Base-by-base conservation (phyloP, 305 asterid genomes). In the Fraxinus albicans region DNA sequence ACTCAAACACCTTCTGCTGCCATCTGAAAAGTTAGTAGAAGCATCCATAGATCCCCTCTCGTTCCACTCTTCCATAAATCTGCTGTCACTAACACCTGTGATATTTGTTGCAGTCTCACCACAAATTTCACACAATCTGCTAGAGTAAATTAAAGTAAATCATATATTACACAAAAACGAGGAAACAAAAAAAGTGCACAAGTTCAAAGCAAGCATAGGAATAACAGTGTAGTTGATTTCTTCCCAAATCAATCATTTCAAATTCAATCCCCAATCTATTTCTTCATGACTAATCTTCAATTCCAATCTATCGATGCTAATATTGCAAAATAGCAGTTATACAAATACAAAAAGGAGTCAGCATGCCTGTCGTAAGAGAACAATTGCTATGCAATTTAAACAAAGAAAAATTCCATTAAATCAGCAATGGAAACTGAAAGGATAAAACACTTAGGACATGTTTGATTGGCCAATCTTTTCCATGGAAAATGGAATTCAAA, bases 41-140 rank as follows among this genome's bases (percentile, higher is more conserved):
- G 77, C 34, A 73, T 78, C 85, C 1, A 36, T 81, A 0, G 87
- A 63, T 84, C 91, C 78, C 3, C 77, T 81, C 19, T 91, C 95
- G 38, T 81, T 92, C 98, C 98, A 92, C 83, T 88, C 94, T 77
- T 87, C 92, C 88, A 93, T 79, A 86, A 94, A 91, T 65, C 91
- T 84, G 29, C 29, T 73, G 33, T 89, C 88, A 8, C 89, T 73
- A 10, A 82, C 76, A 8, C 97, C 94, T 1, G 79, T 86, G 33
- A 92, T 73, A 77, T 94, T 92, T 73, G 77, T 86, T 29, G 93
- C 98, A 44, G 79, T 80, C 87, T 83, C 87, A 0, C 97, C 95
- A 74, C 97, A 93, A 53, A 94, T 94, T 83, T 92, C 97, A 27
- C 97, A 94, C 77, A 89, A 82, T 84, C 98, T 94, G 89, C 89